Evolutionary conservation across 805 yeast genomes (phyloP), one percentile per base, ranked within the genome.

Genomic region (Candida corydali): DNA sequence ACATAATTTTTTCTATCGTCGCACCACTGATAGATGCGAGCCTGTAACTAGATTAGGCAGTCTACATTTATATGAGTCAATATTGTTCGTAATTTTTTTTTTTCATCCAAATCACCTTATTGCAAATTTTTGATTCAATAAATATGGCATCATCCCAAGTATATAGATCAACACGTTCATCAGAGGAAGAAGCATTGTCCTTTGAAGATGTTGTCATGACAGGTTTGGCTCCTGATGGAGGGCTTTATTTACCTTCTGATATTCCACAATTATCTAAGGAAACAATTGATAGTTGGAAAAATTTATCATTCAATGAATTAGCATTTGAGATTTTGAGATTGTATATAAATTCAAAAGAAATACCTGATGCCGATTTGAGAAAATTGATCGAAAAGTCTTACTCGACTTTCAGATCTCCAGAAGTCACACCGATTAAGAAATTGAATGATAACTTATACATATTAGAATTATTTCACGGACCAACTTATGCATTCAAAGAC

Each of bases 401-500:
- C 65, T 76, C 96, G 20, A 87, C 97, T 22, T 93, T 93, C 75
- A 80, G 97, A 62, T 62, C 82, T n/a, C 55, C 69, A 6, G 84
- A 85, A n/a, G 86, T 93, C 34, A 89, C 98, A 14, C 99, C 99
- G 17, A 61, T 88, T 33, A 76, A 70, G 23, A 70, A 82, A 36
- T 75, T 84, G 42, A 80, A 80, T 46, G 67, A 69, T 30, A 68
- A 76, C 33, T 65, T 91, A 42, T 82, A 86, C 57, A 65, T 93
- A 38, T 72, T 93, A 53, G 99, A 93, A 65, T 73, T 93, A 41
- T 93, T 93, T 80, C 99, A 93, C 57, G 99, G 99, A 25, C 99
- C 99, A 46, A 93, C 99, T 3, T 93, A 91, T 56, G 99, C 99
- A 11, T 93, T 93, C 73, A 93, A 93, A 64, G 99, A 93, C 60